Evolutionary conservation across 331 rosid genomes (phyloP).

Genomic region (Quercus phellos): DNA sequence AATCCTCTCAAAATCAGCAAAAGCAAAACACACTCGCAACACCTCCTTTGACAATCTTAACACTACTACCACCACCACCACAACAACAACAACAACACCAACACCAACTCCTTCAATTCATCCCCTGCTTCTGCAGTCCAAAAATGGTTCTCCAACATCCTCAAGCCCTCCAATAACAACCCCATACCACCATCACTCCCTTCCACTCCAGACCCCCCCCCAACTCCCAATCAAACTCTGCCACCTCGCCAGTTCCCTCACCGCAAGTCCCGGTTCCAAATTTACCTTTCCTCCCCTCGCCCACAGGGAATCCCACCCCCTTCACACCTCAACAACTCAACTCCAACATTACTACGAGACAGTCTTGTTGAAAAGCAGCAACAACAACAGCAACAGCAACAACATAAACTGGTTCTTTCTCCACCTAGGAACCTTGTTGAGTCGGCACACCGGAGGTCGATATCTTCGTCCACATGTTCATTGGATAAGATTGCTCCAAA

Average conservation of each 20-base stretch:
- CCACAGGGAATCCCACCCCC: constrained; percentile 38
- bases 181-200: neutral
- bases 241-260: constrained; percentile 37
- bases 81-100: too few relatives aligned
- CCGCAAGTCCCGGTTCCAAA: constrained; percentile 66
- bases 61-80: neutral
- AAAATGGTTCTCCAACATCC: constrained; percentile 65
- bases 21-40: constrained; percentile 55
- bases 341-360: constrained; percentile 14
- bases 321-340: constrained; percentile 20
- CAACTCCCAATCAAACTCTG: neutral
- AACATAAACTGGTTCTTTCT: constrained; percentile 34
- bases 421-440: constrained; percentile 66
- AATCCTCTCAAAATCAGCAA: constrained; percentile 55
- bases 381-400: too few relatives aligned
- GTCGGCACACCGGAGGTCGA: constrained; percentile 48
- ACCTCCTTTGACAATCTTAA: constrained; percentile 49
- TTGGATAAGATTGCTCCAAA: constrained; percentile 27
- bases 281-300: constrained; percentile 41
- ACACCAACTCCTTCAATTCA: neutral
- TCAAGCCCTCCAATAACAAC: constrained; percentile 37
- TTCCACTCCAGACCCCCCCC: neutral
- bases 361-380: too few relatives aligned
- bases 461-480: constrained; percentile 60
- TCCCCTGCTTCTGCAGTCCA: constrained; percentile 56